Conservation (phyloP, 208 protist species). For the Acanthamoeba triangularis region DNA sequence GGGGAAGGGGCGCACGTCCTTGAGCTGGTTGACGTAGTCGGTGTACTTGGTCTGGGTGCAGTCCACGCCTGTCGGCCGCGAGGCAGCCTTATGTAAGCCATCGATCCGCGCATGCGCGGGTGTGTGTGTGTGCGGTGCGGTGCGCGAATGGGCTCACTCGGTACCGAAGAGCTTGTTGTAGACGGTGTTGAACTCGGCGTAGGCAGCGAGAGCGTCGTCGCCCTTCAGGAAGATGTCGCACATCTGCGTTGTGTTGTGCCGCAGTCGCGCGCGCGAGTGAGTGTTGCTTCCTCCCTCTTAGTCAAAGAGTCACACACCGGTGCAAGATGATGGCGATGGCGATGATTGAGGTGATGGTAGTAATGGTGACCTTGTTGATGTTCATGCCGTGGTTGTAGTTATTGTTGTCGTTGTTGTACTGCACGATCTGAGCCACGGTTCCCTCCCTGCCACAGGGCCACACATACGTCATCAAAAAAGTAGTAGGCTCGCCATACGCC, state of each 20-base stretch:
- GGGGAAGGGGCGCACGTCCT: conserved; percentile 54
- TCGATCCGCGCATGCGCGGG: background rate
- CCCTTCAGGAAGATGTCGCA: conserved; percentile 49
- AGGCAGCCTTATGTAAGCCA: background rate
- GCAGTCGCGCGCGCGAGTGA: background rate
- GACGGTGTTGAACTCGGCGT: conserved; percentile 46
- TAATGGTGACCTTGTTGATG: conserved; percentile 39
- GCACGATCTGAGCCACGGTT: conserved; percentile 49
- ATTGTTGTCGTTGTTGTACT: conserved; percentile 68
- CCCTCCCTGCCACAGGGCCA: background rate
- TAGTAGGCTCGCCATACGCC: too few species aligned
- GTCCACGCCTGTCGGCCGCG: background rate
- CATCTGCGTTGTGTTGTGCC: background rate
- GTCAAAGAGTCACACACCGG: too few species aligned
- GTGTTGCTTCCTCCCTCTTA: too few species aligned
- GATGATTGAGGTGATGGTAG: too few species aligned
- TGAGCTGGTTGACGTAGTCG: conserved; percentile 50
- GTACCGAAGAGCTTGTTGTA: conserved; percentile 43
- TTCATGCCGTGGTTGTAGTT: conserved; percentile 63
- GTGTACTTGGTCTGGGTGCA: conserved; percentile 69
- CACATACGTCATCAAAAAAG: background rate
- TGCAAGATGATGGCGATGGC: too few species aligned
- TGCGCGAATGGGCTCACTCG: background rate
- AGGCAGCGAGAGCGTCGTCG: conserved; percentile 8
- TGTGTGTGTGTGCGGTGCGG: background rate